These are phyloP conservation scores for Chalciporus pseudorubinellus DNA, from an alignment of 768 basidiomycete genomes.

Conservation along the genomic window DNA sequence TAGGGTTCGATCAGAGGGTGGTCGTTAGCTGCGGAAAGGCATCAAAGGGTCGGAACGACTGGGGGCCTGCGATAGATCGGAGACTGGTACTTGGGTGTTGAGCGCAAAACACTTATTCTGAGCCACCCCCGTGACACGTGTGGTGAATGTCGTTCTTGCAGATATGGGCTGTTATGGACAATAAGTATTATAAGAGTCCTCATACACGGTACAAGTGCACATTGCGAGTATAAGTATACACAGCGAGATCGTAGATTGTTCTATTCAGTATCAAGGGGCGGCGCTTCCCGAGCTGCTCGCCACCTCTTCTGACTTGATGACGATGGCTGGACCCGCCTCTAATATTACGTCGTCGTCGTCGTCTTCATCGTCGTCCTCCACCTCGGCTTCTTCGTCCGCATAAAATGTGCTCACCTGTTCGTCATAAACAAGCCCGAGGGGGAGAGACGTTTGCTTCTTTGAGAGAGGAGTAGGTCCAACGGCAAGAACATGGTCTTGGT, in stretches of 20 bases:
- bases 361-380: conserved; percentile 62
- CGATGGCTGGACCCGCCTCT: conserved; percentile 67
- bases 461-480: conserved; percentile 49
- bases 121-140: no score
- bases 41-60: background rate
- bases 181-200: background rate
- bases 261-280: conserved; percentile 15
- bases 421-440: conserved; percentile 32
- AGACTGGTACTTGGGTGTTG: no score
- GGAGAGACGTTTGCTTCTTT: conserved; percentile 39
- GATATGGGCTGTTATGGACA: no score
- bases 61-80: no score
- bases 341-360: conserved; percentile 71
- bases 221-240: conserved; percentile 7
- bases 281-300: conserved; percentile 25
- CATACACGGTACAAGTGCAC: background rate
- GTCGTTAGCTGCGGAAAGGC: background rate
- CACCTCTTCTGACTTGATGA: conserved; percentile 36
- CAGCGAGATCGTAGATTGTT: conserved; percentile 4
- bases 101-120: no score
- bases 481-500: conserved; percentile 51
- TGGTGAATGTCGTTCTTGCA: no score
- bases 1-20: background rate
- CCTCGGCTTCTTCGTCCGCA: conserved; percentile 45
- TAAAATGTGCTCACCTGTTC: conserved; percentile 39